These are phyloP conservation scores for Mycena albidolilacea DNA, from an alignment of 768 basidiomycete genomes.

Conservation along the genomic window DNA sequence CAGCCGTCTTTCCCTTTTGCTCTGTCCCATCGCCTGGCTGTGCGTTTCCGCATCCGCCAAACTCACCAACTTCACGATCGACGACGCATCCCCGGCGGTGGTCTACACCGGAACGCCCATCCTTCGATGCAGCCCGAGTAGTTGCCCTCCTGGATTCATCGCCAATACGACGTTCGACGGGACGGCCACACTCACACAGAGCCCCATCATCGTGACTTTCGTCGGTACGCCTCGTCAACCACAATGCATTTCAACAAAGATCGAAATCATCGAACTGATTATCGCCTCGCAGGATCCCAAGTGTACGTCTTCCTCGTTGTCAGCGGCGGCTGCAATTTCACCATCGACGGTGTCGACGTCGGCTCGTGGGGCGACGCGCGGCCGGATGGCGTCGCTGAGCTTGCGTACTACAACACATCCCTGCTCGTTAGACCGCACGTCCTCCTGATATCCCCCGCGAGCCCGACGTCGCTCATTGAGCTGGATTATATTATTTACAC, in stretches of 20 bases:
- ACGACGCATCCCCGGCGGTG: conserved; percentile 7
- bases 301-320: conserved; percentile 16
- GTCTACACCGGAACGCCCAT: neutral
- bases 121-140: conserved; percentile 3
- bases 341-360: conserved; percentile 21
- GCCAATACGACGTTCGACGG: conserved; percentile 9
- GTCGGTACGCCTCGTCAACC: conserved; percentile 11
- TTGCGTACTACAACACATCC: conserved; percentile 26
- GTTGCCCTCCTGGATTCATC: conserved; percentile 3
- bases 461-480: neutral
- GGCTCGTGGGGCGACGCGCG: neutral
- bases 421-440: neutral
- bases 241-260: no score
- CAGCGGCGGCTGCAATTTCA: conserved; percentile 1
- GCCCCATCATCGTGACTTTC: conserved; percentile 20
- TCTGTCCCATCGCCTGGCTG: conserved; percentile 46
- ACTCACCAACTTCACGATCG: conserved; percentile 27
- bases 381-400: neutral
- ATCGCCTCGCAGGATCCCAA: neutral
- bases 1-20: neutral
- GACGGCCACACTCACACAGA: conserved; percentile 22
- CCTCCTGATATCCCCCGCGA: conserved; percentile 22
- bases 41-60: neutral
- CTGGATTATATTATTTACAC: conserved; percentile 25
- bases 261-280: neutral